Conservation (phyloP, 1,284 basidiomycete genomes). For the Cerrena zonata region DNA sequence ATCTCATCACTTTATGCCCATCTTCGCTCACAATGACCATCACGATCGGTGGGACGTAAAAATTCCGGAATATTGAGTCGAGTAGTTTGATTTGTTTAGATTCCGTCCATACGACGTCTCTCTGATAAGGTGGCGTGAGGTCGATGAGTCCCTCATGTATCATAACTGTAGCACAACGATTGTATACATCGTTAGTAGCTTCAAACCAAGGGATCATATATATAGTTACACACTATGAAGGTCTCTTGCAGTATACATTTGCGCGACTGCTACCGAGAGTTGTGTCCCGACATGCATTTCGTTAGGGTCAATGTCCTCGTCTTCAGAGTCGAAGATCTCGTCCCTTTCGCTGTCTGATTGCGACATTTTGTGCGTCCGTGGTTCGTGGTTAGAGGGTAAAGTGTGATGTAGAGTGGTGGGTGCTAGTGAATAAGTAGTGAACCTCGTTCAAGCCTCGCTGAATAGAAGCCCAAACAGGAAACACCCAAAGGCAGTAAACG, state of each 20-base stretch:
- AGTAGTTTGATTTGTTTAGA: conserved; percentile 66
- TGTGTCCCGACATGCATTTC: conserved; percentile 44
- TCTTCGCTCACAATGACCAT: conserved; percentile 54
- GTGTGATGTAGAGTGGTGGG: neutral
- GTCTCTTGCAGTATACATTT: conserved; percentile 38
- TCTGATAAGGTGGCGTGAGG: conserved; percentile 60
- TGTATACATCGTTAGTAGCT: conserved; percentile 20
- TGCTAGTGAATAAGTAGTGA: neutral
- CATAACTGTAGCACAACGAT: conserved; percentile 25
- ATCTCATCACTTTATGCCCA: conserved; percentile 49
- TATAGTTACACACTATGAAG: conserved; percentile 44
- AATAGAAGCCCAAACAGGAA: too few species aligned
- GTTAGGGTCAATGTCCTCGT: conserved; percentile 31
- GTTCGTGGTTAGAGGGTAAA: too few species aligned
- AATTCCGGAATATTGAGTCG: conserved; percentile 70
- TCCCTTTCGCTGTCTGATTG: conserved; percentile 27
- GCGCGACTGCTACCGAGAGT: conserved; percentile 33
- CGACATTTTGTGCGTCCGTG: too few species aligned
- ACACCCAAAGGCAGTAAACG: too few species aligned
- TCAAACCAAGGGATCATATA: neutral
- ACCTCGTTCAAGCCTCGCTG: too few species aligned
- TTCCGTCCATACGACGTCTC: conserved; percentile 71
- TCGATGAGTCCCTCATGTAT: conserved; percentile 65
- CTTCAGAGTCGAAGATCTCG: conserved; percentile 34
- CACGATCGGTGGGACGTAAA: conserved; percentile 69